Conservation (phyloP, 2,329 filamentous ascomycete genomes). For the Clonostachys rhizophaga region DNA sequence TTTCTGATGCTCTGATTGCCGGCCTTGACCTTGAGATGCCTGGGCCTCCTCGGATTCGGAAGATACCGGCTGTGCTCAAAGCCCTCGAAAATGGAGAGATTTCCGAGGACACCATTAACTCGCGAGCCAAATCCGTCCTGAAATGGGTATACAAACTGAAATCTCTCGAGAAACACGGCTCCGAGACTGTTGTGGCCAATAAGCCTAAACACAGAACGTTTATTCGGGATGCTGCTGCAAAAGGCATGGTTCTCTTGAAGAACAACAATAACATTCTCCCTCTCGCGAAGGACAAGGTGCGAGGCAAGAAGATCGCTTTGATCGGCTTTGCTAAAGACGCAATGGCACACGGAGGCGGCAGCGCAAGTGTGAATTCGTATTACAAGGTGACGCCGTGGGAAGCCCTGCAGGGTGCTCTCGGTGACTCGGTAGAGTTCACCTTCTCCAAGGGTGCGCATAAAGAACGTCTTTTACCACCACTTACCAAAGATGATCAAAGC, state of each 20-base stretch:
- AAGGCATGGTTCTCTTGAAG: constrained; percentile 60
- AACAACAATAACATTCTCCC: constrained; percentile 55
- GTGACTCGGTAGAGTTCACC: constrained; percentile 9
- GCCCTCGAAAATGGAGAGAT: constrained; percentile 13
- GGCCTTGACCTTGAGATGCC: constrained; percentile 28
- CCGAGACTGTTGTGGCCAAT: not conserved
- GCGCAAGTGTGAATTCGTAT: constrained; percentile 23
- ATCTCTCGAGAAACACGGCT: constrained; percentile 11
- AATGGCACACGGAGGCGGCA: constrained; percentile 29
- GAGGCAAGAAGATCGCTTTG: constrained; percentile 22
- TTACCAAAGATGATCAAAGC: constrained; percentile 3
- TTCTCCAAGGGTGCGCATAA: constrained; percentile 4
- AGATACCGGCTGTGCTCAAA: constrained; percentile 13
- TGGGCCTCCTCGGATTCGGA: constrained; percentile 18
- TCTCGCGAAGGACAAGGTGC: constrained; percentile 25
- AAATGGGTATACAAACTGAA: constrained; percentile 18
- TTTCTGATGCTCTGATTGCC: constrained; percentile 20
- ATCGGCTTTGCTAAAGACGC: constrained; percentile 25
- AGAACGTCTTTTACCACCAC: constrained; percentile 1
- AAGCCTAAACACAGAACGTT: constrained; percentile 1
- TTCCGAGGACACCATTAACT: constrained; percentile 12
- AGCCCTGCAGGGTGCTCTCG: constrained; percentile 13
- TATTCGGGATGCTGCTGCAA: constrained; percentile 24
- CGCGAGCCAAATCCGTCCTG: constrained; percentile 19
- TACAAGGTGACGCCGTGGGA: constrained; percentile 22